Base-by-base conservation (phyloP, 805 yeast species). In the Starmera caribaea region DNA sequence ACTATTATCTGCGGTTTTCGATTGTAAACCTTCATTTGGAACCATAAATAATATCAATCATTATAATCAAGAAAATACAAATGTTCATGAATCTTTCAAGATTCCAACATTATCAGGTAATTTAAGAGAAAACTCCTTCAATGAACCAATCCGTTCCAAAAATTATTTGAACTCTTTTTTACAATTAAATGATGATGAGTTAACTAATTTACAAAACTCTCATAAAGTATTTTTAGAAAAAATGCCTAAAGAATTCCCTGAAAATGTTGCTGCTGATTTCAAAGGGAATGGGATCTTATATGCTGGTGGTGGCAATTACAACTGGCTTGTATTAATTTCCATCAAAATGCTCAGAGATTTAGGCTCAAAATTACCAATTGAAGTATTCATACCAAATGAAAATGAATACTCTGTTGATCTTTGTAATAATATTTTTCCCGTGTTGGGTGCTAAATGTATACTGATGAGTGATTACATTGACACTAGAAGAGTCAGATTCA, bases 321-420 rank as follows among this genome's bases (percentile, higher is more conserved):
- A 83, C 37, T 73, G 84, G 74, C 58, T 81, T 24, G 66, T 82
- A 1, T 58, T 79, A 24, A 53, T 78, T 6, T 69, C 81, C 9
- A 61, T 81, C 8, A 62, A 65, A 45, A 58, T 66, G 36, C 48
- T 87, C 38, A 65, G 95, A 51, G 73, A 76, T 32, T 63, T 71
- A 8, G 87, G 90, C 3, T 76, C 83, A 3, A 68, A 67, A 12
- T 59, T 81, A 30, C 96, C 96, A 0, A 76, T 88, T 16, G 96
- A 88, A 64, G 82, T 88, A 9, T 71, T 85, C 47, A 75, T 88
- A 46, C 94, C 95, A 8, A 70, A 74, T 31, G 64, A 69, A 16
- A 71, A 71, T 28, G 92, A 83, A 51, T 83, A 76, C 51, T 92
- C 85, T 51, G 69, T 75, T 30, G 82, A 79, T 41, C 68, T 79